Conservation (phyloP, 2,329 filamentous ascomycete genomes). For the Fulvia fulva region DNA sequence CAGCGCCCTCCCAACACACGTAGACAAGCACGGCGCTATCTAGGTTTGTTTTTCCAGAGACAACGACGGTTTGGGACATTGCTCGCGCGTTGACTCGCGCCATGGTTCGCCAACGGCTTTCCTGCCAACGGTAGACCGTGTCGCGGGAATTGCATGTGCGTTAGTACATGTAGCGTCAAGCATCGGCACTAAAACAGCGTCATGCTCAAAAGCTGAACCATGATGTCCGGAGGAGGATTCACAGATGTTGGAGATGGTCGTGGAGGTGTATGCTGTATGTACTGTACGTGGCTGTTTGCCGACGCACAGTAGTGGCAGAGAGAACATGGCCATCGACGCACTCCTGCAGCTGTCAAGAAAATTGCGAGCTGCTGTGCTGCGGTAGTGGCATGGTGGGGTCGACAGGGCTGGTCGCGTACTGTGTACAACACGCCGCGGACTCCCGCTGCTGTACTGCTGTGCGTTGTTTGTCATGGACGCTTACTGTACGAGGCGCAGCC, state of each 20-base stretch:
- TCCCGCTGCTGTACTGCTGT: background rate
- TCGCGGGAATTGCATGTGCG: background rate
- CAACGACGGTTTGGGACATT: background rate
- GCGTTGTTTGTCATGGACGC: constrained; percentile 8
- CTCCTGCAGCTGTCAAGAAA: too few relatives aligned
- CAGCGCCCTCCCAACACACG: too few relatives aligned
- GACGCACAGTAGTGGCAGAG: too few relatives aligned
- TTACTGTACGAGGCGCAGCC: background rate
- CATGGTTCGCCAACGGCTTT: background rate
- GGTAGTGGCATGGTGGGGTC: background rate
- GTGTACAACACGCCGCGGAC: background rate
- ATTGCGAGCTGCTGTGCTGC: background rate
- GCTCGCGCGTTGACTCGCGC: background rate
- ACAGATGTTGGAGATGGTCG: too few relatives aligned
- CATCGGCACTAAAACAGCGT: background rate
- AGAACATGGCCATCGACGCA: too few relatives aligned
- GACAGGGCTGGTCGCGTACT: constrained; percentile 1
- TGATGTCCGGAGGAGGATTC: too few relatives aligned
- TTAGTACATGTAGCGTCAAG: too few relatives aligned
- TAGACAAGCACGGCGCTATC: too few relatives aligned
- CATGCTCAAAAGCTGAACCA: too few relatives aligned
- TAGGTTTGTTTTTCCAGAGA: background rate
- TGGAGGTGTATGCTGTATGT: too few relatives aligned
- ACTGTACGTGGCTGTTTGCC: too few relatives aligned
- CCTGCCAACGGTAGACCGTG: background rate